Evolutionary conservation across 2,329 filamentous ascomycete genomes (phyloP), one percentile per base, ranked within the genome.

Genomic region (Colletotrichum scovillei): DNA sequence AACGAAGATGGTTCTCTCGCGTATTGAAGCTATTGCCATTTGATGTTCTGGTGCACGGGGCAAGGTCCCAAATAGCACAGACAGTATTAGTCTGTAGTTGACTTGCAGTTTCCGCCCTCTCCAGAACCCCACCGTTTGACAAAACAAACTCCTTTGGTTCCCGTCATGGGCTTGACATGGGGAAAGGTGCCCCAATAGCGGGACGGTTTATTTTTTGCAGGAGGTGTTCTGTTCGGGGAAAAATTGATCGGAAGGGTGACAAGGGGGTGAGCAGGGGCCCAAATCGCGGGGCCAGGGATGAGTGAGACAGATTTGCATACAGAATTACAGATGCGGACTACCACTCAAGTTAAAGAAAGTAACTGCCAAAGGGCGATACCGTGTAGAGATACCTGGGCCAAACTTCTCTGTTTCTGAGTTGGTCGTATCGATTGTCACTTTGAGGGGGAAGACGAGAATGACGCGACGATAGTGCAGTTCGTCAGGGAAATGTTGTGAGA

Each of bases 221-320:
- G 55, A 70, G 55, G 66, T 32, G 62, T 42, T 46, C 46, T 53
- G 28, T n/a, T 32, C 49, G 46, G 42, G 42, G 49, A 38, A 49
- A 64, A 63, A 58, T 64, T 64, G 67, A 65, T 63, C 69, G 16
- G 53, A 73, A 62, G 70, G 53, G 70, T 65, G 62, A 62, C 59
- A 70, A 60, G 67, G 67, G 67, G 67, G 60, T 65, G 67, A 62
- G 35, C 30, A 64, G 46, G 55, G 70, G 35, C 28, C 26, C 56
- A 42, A 68, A 26, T 70, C 70, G 38, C 55, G 67, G 60, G 62
- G 32, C 70, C 62, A 73, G 70, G 70, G 70, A 70, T 70, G 49
- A 24, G 32, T 46, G 28, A 73, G 70, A 73, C 70, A 73, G 60
- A 70, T 56, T 55, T 65, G 56, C 70, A 49, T 73, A 73, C 67